Conservation (phyloP, 2,329 filamentous ascomycete species). For the Trichoderma endophyticum region DNA sequence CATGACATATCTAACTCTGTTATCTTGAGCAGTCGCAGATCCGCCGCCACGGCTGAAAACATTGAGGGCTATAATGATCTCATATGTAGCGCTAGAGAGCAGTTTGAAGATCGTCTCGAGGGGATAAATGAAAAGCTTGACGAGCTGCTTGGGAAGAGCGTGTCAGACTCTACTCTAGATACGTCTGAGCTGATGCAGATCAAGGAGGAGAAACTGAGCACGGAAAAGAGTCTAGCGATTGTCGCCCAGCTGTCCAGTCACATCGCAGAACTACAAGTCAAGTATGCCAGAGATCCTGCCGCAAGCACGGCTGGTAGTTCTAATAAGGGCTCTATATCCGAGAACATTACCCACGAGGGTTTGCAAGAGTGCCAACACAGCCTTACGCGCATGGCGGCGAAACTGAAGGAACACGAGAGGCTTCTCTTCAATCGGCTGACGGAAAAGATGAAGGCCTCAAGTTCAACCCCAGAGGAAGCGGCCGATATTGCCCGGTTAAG, state of each 20-base stretch:
- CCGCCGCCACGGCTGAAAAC: neutral
- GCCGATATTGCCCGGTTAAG: constrained; percentile 5
- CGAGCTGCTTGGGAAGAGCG: neutral
- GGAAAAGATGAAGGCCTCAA: neutral
- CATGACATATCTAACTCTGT: neutral
- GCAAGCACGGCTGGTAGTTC: neutral
- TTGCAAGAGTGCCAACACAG: neutral
- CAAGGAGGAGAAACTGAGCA: constrained; percentile 22
- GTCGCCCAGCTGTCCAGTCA: constrained; percentile 24
- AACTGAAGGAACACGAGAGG: neutral
- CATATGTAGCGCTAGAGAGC: neutral
- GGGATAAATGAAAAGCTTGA: neutral
- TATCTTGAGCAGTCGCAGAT: neutral
- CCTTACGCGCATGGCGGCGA: neutral
- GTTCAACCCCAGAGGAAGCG: neutral
- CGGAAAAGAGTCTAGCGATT: constrained; percentile 24
- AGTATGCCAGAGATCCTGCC: neutral
- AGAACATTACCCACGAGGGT: neutral
- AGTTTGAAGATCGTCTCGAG: neutral
- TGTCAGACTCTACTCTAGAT: constrained; percentile 2
- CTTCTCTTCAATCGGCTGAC: neutral
- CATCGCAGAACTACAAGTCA: neutral
- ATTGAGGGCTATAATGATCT: neutral
- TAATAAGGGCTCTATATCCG: neutral
- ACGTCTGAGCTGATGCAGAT: constrained; percentile 17